Base-by-base conservation (phyloP, 2,329 filamentous ascomycete species). In the Penicillium concentricum region DNA sequence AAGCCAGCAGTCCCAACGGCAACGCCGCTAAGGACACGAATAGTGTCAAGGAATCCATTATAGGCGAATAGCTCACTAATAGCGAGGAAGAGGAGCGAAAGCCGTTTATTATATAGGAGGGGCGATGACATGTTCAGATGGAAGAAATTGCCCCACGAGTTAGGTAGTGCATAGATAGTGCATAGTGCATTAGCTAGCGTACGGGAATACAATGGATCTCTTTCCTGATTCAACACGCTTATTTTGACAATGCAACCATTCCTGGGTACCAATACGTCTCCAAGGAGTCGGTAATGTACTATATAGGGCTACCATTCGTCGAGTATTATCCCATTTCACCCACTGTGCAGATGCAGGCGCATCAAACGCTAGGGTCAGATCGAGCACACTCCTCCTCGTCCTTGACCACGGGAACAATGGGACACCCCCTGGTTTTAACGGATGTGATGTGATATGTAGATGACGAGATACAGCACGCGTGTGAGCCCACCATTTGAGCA, bases 21-120 rank as follows among this genome's bases (percentile, higher is more conserved):
- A 42, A 37, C 5, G 41, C 18, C 22, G 37, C 37, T 9, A 54
- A 8, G 28, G 38, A 34, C n/a, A 26, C 32, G 26, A 34, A 50
- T n/a, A 53, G 10, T 20, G 42, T 2, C 10, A 13, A n/a, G 34
- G 44, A 46, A 15, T 61, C 51, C 61, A 63, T 63, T 22, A 28
- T 37, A 34, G 44, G 9, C 15, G 20, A 16, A 16, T 1, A 7
- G 6, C 8, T 47, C 5, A 47, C 24, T 35, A 8, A 18, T 7
- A 18, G n/a, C 18, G 15, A 22, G n/a, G 20, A 22, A 15, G 10
- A 37, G 15, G 15, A 30, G 32, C 6, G 20, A 20, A 13, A 18
- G 6, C 13, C 9, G 22, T 30, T 9, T 38, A 7, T 46, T 45
- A 37, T 38, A 37, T 37, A 46, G 15, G 9, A 18, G 16, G 28